Conservation (phyloP, 768 basidiomycete species). For the Boletus pseudopeckii region DNA sequence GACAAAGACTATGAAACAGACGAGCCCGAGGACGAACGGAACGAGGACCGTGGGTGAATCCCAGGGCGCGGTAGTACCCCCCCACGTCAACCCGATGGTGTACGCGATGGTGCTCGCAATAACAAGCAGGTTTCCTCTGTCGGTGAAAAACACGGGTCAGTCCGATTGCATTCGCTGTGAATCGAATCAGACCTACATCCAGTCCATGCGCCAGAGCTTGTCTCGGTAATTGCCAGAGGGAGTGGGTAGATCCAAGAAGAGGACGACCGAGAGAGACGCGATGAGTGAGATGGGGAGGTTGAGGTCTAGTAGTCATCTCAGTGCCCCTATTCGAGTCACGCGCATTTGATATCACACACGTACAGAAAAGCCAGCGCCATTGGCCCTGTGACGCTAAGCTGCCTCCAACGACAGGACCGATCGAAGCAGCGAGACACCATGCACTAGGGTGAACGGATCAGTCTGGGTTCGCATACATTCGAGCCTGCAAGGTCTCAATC, state of each 20-base stretch:
- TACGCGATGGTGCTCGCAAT: conserved; percentile 33
- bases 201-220: conserved; percentile 41
- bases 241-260: conserved; percentile 33
- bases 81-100: conserved; percentile 45
- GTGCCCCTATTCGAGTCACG: neutral
- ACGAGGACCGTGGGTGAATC: conserved; percentile 36
- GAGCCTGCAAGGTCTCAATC: neutral
- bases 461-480: neutral
- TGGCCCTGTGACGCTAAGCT: conserved; percentile 27
- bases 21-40: conserved; percentile 39
- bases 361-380: conserved; percentile 46
- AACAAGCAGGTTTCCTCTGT: conserved; percentile 42
- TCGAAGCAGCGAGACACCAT: conserved; percentile 36
- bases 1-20: conserved; percentile 36
- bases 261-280: conserved; percentile 24
- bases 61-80: conserved; percentile 43
- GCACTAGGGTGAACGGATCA: conserved; percentile 11
- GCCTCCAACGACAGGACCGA: conserved; percentile 39
- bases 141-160: neutral
- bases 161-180: neutral
- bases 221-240: conserved; percentile 33
- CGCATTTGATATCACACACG: neutral
- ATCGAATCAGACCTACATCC: conserved; percentile 33
- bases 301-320: conserved; percentile 28
- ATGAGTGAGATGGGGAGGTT: conserved; percentile 39